These are phyloP conservation scores for Gossypium gossypioides DNA, from an alignment of 441 rosid genomes.

Conservation along the genomic window DNA sequence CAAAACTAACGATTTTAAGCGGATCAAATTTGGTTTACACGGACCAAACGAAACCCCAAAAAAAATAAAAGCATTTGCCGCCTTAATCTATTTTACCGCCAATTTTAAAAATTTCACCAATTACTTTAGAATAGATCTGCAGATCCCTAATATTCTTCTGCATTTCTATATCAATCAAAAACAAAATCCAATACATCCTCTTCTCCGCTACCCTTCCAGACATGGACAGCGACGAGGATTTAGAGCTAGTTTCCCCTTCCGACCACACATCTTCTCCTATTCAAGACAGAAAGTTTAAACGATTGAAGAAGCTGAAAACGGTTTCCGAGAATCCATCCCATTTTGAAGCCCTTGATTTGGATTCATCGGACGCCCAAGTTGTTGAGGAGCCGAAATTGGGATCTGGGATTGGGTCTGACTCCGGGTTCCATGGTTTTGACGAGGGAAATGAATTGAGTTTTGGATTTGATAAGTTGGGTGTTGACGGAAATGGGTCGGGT, in stretches of 20 bases:
- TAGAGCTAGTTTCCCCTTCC: constrained; percentile 35
- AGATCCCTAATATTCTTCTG: not conserved
- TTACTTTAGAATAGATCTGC: not conserved
- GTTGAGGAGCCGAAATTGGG: constrained; percentile 14
- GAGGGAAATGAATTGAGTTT: constrained; percentile 26
- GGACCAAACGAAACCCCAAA: not conserved
- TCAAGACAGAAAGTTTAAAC: constrained; percentile 48
- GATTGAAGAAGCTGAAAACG: constrained; percentile 44
- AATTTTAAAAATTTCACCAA: not conserved
- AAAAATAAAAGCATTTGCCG: constrained; percentile 7
- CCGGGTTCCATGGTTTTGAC: constrained; percentile 21
- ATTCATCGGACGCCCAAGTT: constrained; percentile 6
- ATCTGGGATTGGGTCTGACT: constrained; percentile 15
- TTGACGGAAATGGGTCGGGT: constrained; percentile 20
- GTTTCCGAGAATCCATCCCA: constrained; percentile 15
- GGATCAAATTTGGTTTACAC: not conserved
- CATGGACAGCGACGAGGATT: constrained; percentile 48
- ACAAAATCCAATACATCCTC: not conserved
- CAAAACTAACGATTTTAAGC: not conserved
- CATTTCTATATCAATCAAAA: not conserved
- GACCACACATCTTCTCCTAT: constrained; percentile 32
- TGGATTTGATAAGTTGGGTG: constrained; percentile 21
- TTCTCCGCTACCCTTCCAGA: not conserved
- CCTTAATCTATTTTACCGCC: constrained; percentile 1
- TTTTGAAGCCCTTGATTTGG: constrained; percentile 15